Conservation (phyloP, 2,329 filamentous ascomycete species). For the Ambrosiella cleistominuta region DNA sequence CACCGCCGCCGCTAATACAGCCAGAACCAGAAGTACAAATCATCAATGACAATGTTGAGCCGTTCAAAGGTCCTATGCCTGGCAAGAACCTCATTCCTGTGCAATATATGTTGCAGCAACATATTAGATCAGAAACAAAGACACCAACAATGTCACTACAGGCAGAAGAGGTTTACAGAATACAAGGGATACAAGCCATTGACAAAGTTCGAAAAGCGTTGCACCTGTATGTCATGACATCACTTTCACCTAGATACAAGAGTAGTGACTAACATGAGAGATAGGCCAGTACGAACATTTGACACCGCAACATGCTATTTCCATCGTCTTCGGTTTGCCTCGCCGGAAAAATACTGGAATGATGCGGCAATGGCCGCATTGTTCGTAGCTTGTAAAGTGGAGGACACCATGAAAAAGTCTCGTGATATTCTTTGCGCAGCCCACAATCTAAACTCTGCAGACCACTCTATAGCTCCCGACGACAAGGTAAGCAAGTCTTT, state of each 20-base stretch:
- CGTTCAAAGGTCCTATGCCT: slow-evolving; percentile 25
- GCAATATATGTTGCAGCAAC: slow-evolving; percentile 70
- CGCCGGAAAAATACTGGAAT: slow-evolving; percentile 71
- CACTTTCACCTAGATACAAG: slow-evolving; percentile 6
- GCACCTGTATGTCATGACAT: slow-evolving; percentile 45
- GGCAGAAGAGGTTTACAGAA: slow-evolving; percentile 54
- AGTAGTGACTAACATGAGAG: not conserved
- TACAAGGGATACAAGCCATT: slow-evolving; percentile 80
- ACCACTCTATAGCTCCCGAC: slow-evolving; percentile 55
- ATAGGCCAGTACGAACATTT: slow-evolving; percentile 73
- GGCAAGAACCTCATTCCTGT: slow-evolving; percentile 33
- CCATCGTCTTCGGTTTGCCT: slow-evolving; percentile 77
- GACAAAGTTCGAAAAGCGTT: slow-evolving; percentile 66
- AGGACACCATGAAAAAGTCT: slow-evolving; percentile 95
- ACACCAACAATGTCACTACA: slow-evolving; percentile 57
- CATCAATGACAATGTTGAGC: slow-evolving; percentile 7
- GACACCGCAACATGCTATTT: slow-evolving; percentile 85
- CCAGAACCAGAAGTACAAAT: slow-evolving; percentile 7
- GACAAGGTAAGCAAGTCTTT: slow-evolving; percentile 46
- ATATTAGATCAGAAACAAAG: slow-evolving; percentile 54
- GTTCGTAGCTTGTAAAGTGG: slow-evolving; percentile 89
- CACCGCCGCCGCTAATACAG: slow-evolving; percentile 2
- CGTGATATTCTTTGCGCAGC: slow-evolving; percentile 80
- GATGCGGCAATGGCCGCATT: slow-evolving; percentile 78
- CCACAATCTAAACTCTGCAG: slow-evolving; percentile 62